Conservation (phyloP, 441 rosid genomes). For the Manihot esculenta region DNA sequence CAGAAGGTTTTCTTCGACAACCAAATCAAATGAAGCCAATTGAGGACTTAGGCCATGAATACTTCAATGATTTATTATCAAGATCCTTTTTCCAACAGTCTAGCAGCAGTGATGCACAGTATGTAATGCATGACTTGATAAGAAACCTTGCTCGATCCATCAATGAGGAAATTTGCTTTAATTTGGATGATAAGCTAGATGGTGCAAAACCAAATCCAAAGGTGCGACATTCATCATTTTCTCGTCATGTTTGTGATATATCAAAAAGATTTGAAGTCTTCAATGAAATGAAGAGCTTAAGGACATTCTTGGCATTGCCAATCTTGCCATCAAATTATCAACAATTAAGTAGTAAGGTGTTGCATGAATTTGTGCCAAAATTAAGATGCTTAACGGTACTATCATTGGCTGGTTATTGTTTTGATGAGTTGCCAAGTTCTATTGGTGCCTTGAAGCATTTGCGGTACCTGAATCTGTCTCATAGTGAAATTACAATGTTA, state of each 20-base stretch:
- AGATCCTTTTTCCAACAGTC: slow-evolving; percentile 29
- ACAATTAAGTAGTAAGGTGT: background rate
- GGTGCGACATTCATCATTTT: slow-evolving; percentile 15
- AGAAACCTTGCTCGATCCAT: slow-evolving; percentile 27
- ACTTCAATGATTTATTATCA: slow-evolving; percentile 23
- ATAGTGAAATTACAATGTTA: slow-evolving; percentile 10
- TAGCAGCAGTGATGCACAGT: background rate
- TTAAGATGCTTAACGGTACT: slow-evolving; percentile 5
- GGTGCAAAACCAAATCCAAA: background rate
- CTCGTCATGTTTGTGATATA: slow-evolving; percentile 1
- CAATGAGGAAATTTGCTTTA: slow-evolving; percentile 17
- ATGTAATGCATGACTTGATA: slow-evolving; percentile 34
- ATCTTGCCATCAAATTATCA: background rate
- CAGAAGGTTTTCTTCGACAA: background rate
- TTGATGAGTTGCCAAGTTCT: slow-evolving; percentile 24
- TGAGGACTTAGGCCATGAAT: slow-evolving; percentile 24
- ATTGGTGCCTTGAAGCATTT: slow-evolving; percentile 28
- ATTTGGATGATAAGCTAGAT: slow-evolving; percentile 15
- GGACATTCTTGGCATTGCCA: slow-evolving; percentile 8
- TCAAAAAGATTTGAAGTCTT: slow-evolving; percentile 16
- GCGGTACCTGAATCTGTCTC: slow-evolving; percentile 27
- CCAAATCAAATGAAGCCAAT: slow-evolving; percentile 17
- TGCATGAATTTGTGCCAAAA: slow-evolving; percentile 4
- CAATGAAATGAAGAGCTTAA: slow-evolving; percentile 3
- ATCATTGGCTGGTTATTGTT: slow-evolving; percentile 9